phyloP scores from a whole-genome alignment of 331 rosid species.

The Quercus lobata region DNA sequence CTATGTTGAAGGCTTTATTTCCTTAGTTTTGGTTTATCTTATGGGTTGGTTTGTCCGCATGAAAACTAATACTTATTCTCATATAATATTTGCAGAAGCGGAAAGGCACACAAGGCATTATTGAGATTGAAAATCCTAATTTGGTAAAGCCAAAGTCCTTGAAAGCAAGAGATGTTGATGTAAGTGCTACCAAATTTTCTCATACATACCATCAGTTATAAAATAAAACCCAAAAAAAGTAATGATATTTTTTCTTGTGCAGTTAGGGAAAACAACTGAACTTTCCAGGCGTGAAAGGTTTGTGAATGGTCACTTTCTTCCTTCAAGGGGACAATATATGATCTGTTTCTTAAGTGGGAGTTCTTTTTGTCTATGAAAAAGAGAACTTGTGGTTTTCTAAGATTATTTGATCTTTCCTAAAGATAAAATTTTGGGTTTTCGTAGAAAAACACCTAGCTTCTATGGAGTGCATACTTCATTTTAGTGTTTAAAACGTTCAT shows the following conservation, averaged over 20 bases:
- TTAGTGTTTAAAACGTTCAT: neutral
- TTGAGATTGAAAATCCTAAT: slow-evolving; percentile 58
- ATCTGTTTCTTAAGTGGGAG: neutral
- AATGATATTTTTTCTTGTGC: slow-evolving; percentile 18
- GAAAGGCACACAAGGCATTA: slow-evolving; percentile 51
- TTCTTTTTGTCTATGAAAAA: neutral
- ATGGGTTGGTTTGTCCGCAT: neutral
- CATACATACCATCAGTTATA: neutral
- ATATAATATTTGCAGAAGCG: slow-evolving; percentile 32
- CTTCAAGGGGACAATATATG: neutral
- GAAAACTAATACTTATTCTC: neutral
- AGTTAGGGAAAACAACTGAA: slow-evolving; percentile 48
- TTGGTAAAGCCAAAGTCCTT: slow-evolving; percentile 47
- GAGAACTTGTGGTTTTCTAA: neutral
- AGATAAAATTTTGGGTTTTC: neutral
- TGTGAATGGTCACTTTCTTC: slow-evolving; percentile 15
- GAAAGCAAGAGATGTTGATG: slow-evolving; percentile 52
- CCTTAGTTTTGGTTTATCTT: slow-evolving; percentile 2
- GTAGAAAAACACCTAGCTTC: neutral
- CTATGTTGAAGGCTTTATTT: neutral
- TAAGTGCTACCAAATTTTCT: slow-evolving; percentile 25
- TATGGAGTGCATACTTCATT: neutral
- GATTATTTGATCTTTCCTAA: neutral
- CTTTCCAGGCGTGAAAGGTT: slow-evolving; percentile 67
- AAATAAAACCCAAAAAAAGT: neutral